phyloP scores from a whole-genome alignment of 1,284 basidiomycete genomes.

The Paramarasmius palmivorus region DNA sequence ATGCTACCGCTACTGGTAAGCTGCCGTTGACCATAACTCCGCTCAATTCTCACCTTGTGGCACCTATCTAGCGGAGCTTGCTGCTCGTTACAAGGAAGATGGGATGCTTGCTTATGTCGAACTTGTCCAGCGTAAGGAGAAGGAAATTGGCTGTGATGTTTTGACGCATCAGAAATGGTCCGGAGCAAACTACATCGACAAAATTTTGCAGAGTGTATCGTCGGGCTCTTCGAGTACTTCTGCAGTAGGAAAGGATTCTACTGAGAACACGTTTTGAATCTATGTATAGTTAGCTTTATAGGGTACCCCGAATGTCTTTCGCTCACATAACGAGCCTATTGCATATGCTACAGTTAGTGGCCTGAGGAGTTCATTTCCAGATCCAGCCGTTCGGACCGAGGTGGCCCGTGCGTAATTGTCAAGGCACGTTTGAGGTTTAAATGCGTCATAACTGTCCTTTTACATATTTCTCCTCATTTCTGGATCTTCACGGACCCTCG shows the following conservation, averaged over 20 bases:
- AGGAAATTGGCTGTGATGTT: constrained; percentile 90
- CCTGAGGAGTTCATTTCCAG: too few species aligned
- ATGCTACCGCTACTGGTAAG: constrained; percentile 77
- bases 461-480: too few species aligned
- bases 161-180: constrained; percentile 90
- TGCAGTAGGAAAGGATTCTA: constrained; percentile 79
- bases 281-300: background rate
- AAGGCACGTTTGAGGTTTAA: too few species aligned
- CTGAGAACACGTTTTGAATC: constrained; percentile 77
- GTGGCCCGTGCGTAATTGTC: too few species aligned
- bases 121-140: constrained; percentile 84
- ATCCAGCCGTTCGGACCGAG: too few species aligned
- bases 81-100: constrained; percentile 74
- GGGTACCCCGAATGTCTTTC: background rate
- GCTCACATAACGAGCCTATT: too few species aligned
- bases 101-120: constrained; percentile 90
- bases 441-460: too few species aligned
- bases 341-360: too few species aligned
- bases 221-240: constrained; percentile 85
- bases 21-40: constrained; percentile 17
- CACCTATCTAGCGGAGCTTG: constrained; percentile 62
- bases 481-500: background rate
- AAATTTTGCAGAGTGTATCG: constrained; percentile 74
- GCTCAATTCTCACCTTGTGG: background rate
- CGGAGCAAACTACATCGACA: constrained; percentile 85